Base-by-base conservation (phyloP, 306 rosid genomes). In the Lablab purpureus region DNA sequence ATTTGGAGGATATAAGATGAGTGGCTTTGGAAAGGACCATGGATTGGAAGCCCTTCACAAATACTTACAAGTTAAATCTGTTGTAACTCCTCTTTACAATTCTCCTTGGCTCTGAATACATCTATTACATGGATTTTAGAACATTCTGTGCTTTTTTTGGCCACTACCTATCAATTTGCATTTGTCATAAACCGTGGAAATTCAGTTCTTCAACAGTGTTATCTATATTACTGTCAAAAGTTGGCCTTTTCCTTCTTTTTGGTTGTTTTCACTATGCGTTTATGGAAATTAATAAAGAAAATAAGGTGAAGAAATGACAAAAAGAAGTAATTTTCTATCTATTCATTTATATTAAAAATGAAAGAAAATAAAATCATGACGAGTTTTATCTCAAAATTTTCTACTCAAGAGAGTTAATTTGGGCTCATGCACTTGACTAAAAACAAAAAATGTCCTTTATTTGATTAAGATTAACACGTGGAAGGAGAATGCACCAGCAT, bases 31-130 rank as follows among this genome's bases (percentile, higher is more conserved):
- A 55, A 83, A 30, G 72, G 86, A 83, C 13, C 51, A 32, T 71
- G 86, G 86, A 55, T 64, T 78, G 30, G 72, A 78, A 12, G 83
- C 80, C 4, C 66, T 78, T 65, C 49, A 72, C 66, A 83, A 77
- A 12, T 83, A 83, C 67, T 17, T 83, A 6, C 86, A 83, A 73
- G 65, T 83, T 67, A 83, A 83, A 78, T 77, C 83, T 13, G 80
- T 93, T 14, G 88, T 91, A 7, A 91, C 93, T 55, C 98, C 98
- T 11, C 46, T 93, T 49, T 81, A 85, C 13, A 85, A 84, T 77
- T 87, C 94, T 68, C 98, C 97, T 62, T 93, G 97, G 97, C 94
- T 77, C 22, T 83, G 69, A 83, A 22, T 49, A 13, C 37, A n/a
- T 71, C 27, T 17, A 17, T 4, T 3, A 5, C 21, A 0, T 27